Conservation (phyloP, 768 basidiomycete species). For the Paxillus rubicundulus region DNA sequence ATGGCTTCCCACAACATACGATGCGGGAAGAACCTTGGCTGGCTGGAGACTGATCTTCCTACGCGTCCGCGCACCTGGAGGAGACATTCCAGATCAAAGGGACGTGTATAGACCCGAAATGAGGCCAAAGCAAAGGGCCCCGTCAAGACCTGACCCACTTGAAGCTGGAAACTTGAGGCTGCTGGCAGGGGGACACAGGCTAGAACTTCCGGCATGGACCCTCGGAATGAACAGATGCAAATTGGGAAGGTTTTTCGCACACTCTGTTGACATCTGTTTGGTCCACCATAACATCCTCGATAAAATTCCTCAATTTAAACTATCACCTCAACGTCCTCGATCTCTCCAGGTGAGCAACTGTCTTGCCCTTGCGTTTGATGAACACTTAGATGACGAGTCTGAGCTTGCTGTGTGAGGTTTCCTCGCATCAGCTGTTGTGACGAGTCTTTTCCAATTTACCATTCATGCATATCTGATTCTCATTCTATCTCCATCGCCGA, state of each 20-base stretch:
- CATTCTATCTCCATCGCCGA: slow-evolving; percentile 3
- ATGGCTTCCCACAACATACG: slow-evolving; percentile 39
- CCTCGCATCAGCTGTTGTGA: slow-evolving; percentile 56
- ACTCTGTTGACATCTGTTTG: slow-evolving; percentile 2
- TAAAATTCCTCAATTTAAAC: slow-evolving; percentile 20
- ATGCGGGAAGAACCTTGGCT: slow-evolving; percentile 49
- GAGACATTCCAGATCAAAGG: slow-evolving; percentile 43
- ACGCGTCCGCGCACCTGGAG: slow-evolving; percentile 64
- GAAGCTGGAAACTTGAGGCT: not conserved
- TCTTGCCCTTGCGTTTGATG: slow-evolving; percentile 37
- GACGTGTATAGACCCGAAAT: slow-evolving; percentile 1
- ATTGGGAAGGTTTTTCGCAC: slow-evolving; percentile 22
- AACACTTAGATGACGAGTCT: slow-evolving; percentile 78
- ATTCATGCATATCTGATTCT: slow-evolving; percentile 92
- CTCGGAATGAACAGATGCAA: not conserved
- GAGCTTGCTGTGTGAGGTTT: slow-evolving; percentile 61
- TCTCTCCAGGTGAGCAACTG: slow-evolving; percentile 19
- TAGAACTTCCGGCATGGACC: not conserved
- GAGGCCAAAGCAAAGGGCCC: not conserved
- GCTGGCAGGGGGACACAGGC: no score
- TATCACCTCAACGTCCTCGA: slow-evolving; percentile 1
- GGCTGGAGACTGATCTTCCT: slow-evolving; percentile 63
- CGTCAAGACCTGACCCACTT: not conserved
- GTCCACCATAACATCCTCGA: not conserved
- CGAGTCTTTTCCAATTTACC: slow-evolving; percentile 66